Percentiles rank a stretch among this genome's conserved stretches.
Evolutionary conservation across 495 filamentous ascomycete species (phyloP).

Genomic region (Talaromyces borbonicus): DNA sequence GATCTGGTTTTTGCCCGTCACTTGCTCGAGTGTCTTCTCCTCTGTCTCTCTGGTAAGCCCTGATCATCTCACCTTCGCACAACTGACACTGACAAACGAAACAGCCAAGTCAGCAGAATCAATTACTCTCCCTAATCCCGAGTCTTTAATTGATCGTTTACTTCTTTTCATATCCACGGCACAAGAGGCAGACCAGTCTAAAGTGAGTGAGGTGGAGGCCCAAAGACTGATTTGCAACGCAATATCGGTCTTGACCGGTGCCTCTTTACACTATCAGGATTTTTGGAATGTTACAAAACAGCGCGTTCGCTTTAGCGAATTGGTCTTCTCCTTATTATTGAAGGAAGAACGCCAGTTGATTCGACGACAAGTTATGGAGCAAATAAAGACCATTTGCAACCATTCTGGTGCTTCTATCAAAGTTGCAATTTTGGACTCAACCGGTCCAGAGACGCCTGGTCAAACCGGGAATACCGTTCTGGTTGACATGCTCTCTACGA

Average conservation of each 20-base stretch:
- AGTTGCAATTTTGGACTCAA: conserved; percentile 8
- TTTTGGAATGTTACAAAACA: conserved; percentile 53
- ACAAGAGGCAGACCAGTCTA: conserved; percentile 8
- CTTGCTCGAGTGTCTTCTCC: conserved; percentile 29
- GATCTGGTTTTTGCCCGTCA: conserved; percentile 21
- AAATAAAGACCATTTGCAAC: conserved; percentile 24
- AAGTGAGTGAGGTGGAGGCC: conserved; percentile 9
- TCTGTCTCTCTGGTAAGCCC: conserved; percentile 18
- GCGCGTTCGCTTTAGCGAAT: conserved; percentile 27
- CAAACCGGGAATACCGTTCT: conserved; percentile 17
- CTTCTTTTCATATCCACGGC: conserved; percentile 22
- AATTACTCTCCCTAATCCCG: conserved; percentile 12
- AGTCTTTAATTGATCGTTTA: conserved; percentile 20
- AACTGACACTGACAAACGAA: not conserved
- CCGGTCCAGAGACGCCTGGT: conserved; percentile 8
- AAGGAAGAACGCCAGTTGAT: conserved; percentile 23
- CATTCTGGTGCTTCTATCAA: conserved; percentile 21
- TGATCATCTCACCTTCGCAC: not conserved
- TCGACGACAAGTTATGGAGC: conserved; percentile 27
- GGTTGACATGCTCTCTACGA: conserved; percentile 33
- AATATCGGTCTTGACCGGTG: conserved; percentile 56
- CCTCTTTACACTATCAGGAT: conserved; percentile 44
- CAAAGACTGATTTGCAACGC: conserved; percentile 39
- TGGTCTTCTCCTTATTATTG: conserved; percentile 29
- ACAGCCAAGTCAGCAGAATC: conserved; percentile 5